These are phyloP conservation scores for Raphanus hybrid DNA, from an alignment of 441 rosid species.

Conservation along the genomic window DNA sequence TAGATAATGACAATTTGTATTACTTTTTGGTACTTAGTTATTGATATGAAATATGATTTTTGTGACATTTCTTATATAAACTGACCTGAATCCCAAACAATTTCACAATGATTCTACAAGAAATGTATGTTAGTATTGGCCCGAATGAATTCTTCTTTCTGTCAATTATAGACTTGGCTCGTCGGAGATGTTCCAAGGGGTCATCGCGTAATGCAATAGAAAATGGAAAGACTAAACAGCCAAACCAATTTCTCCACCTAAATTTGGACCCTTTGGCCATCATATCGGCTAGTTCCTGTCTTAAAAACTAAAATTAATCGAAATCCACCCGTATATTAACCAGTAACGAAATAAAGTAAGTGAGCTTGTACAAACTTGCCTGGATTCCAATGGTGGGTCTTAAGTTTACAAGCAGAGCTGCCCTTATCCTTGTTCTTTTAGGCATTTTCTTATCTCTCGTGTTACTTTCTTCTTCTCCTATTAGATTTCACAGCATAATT, in stretches of 20 bases:
- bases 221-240: conserved; percentile 65
- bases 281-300: conserved; percentile 65
- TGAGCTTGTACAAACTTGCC: conserved; percentile 40
- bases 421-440: conserved; percentile 56
- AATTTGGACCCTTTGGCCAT: conserved; percentile 54
- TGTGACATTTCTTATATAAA: not conserved
- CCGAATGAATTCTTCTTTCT: conserved; percentile 67
- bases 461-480: conserved; percentile 30
- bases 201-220: conserved; percentile 48
- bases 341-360: not conserved
- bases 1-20: too few species aligned
- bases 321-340: not conserved
- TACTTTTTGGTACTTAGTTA: not conserved
- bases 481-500: not conserved
- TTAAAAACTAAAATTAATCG: not conserved
- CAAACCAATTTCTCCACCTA: conserved; percentile 76
- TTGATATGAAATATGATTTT: too few species aligned
- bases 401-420: conserved; percentile 61
- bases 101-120: conserved; percentile 40
- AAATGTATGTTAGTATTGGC: conserved; percentile 43
- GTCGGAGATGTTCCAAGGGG: conserved; percentile 57
- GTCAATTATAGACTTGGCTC: conserved; percentile 57
- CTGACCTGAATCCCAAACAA: conserved; percentile 58
- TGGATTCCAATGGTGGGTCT: conserved; percentile 74
- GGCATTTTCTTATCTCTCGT: conserved; percentile 39